Percentiles rank a stretch among this genome's conserved stretches.
phyloP scores from a whole-genome alignment of 331 rosid species.

The Quercus lobata region DNA sequence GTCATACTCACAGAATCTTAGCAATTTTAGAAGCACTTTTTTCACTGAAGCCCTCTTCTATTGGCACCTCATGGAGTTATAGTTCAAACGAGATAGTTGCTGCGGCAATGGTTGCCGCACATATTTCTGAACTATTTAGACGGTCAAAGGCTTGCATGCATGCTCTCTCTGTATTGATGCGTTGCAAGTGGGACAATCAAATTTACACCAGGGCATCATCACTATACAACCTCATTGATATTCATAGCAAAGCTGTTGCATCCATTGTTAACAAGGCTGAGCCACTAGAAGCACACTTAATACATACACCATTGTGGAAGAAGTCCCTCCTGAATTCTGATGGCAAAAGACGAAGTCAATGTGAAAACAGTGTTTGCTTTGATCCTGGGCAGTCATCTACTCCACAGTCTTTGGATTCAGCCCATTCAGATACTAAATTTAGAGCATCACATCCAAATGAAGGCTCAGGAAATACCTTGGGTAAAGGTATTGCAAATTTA shows the following conservation, averaged over 20 bases:
- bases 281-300: conserved; percentile 79
- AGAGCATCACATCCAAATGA: conserved; percentile 43
- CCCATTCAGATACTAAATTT: conserved; percentile 33
- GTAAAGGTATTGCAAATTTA: conserved; percentile 61
- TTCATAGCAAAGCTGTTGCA: conserved; percentile 91
- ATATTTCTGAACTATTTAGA: conserved; percentile 89
- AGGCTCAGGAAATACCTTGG: conserved; percentile 44
- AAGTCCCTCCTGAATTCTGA: conserved; percentile 37
- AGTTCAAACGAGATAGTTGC: conserved; percentile 98
- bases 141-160: conserved; percentile 96
- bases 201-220: conserved; percentile 86
- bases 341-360: conserved; percentile 42
- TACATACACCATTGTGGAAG: conserved; percentile 48
- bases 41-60: conserved; percentile 86
- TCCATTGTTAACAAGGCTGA: conserved; percentile 87
- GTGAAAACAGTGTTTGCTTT: conserved; percentile 42
- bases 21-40: conserved; percentile 89
- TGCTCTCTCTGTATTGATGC: conserved; percentile 82
- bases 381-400: conserved; percentile 49
- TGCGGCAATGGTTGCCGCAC: conserved; percentile 99
- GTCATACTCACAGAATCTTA: conserved; percentile 86
- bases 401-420: conserved; percentile 24
- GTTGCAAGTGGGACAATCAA: conserved; percentile 91
- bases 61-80: conserved; percentile 96
- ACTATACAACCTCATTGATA: conserved; percentile 83